A percentile compares a stretch with the other conserved stretches of the same genome.
Conservation (phyloP, 2,329 filamentous ascomycete species). For the Penicillium sp. region DNA sequence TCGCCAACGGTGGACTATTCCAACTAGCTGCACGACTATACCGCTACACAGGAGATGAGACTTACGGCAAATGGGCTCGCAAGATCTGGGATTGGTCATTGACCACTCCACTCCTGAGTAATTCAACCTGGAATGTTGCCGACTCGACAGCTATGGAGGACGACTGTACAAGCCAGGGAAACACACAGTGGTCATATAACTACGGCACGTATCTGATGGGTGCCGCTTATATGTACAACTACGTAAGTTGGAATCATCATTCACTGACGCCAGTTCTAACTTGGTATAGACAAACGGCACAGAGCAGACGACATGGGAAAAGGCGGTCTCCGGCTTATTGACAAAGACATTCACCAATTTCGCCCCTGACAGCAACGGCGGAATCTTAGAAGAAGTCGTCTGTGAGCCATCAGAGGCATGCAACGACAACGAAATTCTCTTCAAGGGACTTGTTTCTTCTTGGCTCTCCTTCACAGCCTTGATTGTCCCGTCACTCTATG, state of each 20-base stretch:
- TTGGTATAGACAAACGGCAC: neutral
- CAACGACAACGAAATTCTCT: neutral
- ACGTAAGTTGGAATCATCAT: neutral
- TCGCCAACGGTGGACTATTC: conserved; percentile 55
- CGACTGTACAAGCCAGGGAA: conserved; percentile 41
- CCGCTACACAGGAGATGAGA: conserved; percentile 39
- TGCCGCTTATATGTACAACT: conserved; percentile 1
- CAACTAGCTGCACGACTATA: conserved; percentile 48
- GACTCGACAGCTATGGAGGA: conserved; percentile 50
- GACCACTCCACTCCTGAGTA: conserved; percentile 46
- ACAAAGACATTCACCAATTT: neutral
- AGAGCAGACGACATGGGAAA: neutral
- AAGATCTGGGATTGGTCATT: conserved; percentile 37
- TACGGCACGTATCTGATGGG: conserved; percentile 1
- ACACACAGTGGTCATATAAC: neutral
- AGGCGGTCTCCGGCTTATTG: neutral
- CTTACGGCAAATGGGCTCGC: conserved; percentile 41
- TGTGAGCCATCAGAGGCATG: neutral
- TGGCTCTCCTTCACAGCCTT: conserved; percentile 1
- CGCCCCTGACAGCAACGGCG: neutral
- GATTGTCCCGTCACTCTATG: neutral
- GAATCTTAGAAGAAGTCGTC: neutral
- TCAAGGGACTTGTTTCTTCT: neutral
- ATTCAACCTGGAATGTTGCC: conserved; percentile 46
- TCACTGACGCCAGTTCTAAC: neutral